Conservation (phyloP, 331 rosid species). For the Rosa hybrid region DNA sequence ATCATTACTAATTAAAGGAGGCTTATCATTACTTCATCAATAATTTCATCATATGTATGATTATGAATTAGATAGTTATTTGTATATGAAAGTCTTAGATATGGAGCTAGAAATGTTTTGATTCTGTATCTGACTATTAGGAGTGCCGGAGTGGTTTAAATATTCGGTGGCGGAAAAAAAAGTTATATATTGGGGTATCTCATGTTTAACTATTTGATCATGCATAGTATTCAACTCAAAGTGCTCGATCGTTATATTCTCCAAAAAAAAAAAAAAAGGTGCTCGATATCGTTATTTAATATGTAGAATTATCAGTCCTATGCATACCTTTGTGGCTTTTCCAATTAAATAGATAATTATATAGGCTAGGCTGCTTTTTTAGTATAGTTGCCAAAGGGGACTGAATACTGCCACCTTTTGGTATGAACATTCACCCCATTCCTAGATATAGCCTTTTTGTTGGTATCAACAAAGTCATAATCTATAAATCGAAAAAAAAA, state of each 20-base stretch:
- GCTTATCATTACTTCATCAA: not conserved
- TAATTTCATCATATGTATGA: not conserved
- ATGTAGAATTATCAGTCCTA: not conserved
- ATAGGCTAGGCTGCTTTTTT: not conserved
- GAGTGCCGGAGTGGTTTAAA: not conserved
- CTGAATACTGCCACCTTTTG: not conserved
- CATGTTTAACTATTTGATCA: not conserved
- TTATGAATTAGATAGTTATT: too few species aligned
- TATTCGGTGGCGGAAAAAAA: not conserved
- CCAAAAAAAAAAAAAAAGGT: not conserved
- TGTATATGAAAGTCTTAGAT: not conserved
- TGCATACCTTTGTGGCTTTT: slow-evolving; percentile 38
- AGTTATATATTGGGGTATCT: not conserved
- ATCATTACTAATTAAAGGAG: not conserved
- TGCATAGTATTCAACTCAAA: not conserved
- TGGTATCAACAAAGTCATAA: not conserved
- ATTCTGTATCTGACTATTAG: not conserved
- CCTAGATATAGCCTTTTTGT: not conserved
- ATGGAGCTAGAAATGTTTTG: not conserved
- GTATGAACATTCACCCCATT: not conserved
- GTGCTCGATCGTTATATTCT: not conserved
- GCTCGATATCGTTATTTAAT: not conserved
- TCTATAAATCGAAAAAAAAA: too few species aligned
- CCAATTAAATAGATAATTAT: slow-evolving; percentile 7
- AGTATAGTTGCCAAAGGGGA: not conserved